Percentiles rank a stretch among this genome's conserved stretches.
These are phyloP conservation scores for Ophiostoma piceae DNA, from an alignment of 2,329 filamentous ascomycete genomes.

Conservation along the genomic window DNA sequence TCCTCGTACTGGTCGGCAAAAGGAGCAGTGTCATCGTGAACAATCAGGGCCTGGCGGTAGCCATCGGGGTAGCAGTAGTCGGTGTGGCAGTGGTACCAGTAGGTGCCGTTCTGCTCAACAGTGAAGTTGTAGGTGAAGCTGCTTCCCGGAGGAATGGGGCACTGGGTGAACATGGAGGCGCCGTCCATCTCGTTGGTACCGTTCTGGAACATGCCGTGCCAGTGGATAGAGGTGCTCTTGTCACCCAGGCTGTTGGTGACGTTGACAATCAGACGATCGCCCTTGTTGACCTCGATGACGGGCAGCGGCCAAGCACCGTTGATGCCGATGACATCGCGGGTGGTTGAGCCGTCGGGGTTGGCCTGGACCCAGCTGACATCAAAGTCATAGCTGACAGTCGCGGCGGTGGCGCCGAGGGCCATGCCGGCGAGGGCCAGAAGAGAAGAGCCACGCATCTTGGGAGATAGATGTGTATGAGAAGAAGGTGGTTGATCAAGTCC, in stretches of 20 bases:
- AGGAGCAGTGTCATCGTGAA: slow-evolving; percentile 54
- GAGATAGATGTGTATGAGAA: background rate
- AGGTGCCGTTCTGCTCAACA: slow-evolving; percentile 57
- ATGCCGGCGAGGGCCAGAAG: slow-evolving; percentile 22
- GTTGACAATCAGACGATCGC: slow-evolving; percentile 57
- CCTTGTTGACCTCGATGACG: slow-evolving; percentile 55
- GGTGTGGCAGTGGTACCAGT: slow-evolving; percentile 73
- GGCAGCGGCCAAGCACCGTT: slow-evolving; percentile 73
- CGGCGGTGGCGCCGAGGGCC: slow-evolving; percentile 32
- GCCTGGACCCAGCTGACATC: slow-evolving; percentile 65
- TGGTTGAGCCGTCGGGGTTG: slow-evolving; percentile 63
- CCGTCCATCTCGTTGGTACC: slow-evolving; percentile 68
- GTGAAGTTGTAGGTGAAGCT: slow-evolving; percentile 66
- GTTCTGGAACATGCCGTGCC: slow-evolving; percentile 67
- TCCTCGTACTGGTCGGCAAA: slow-evolving; percentile 55
- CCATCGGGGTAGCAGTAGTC: slow-evolving; percentile 67
- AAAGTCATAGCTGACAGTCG: slow-evolving; percentile 57
- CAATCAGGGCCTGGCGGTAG: slow-evolving; percentile 28
- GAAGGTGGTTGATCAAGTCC: slow-evolving; percentile 5
- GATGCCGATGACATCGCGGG: slow-evolving; percentile 67
- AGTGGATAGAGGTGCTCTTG: slow-evolving; percentile 59
- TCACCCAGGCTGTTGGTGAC: slow-evolving; percentile 57
- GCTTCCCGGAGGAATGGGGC: slow-evolving; percentile 57
- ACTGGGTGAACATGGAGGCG: slow-evolving; percentile 60
- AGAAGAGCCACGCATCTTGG: slow-evolving; percentile 23